phyloP scores from a whole-genome alignment of 1,139 yeast genomes.

The Kurtzmaniella quercitrusa region DNA sequence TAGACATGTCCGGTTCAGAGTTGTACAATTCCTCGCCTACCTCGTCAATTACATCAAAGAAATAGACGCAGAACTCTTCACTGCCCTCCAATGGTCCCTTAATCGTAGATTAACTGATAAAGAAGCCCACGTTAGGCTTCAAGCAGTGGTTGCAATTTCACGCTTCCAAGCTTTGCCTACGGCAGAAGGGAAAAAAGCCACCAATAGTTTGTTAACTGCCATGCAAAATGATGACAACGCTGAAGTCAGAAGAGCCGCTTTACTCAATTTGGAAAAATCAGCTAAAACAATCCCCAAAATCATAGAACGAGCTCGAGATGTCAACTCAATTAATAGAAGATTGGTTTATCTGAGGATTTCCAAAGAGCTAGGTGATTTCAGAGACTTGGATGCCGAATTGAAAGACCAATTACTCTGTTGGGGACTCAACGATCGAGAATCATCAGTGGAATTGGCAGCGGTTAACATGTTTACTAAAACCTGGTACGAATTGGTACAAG shows the following conservation, averaged over 20 bases:
- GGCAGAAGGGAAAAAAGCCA: slow-evolving; percentile 42
- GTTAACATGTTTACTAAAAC: slow-evolving; percentile 59
- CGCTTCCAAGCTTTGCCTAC: slow-evolving; percentile 62
- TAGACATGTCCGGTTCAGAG: slow-evolving; percentile 73
- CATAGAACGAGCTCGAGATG: slow-evolving; percentile 81
- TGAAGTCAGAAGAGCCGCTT: slow-evolving; percentile 85
- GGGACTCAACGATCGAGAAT: slow-evolving; percentile 89
- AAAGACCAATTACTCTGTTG: slow-evolving; percentile 69
- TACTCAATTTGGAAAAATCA: slow-evolving; percentile 62
- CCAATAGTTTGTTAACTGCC: slow-evolving; percentile 47
- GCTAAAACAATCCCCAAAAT: slow-evolving; percentile 52
- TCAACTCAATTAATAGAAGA: slow-evolving; percentile 66
- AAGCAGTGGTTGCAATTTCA: slow-evolving; percentile 77
- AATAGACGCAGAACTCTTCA: slow-evolving; percentile 69
- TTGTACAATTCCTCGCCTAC: slow-evolving; percentile 72
- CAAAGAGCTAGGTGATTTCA: slow-evolving; percentile 65
- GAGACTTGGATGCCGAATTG: slow-evolving; percentile 49
- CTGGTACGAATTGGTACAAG: slow-evolving; percentile 70
- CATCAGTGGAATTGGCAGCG: slow-evolving; percentile 68
- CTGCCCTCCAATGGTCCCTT: slow-evolving; percentile 57
- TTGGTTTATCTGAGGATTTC: slow-evolving; percentile 66
- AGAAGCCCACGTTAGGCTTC: slow-evolving; percentile 74
- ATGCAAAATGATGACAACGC: slow-evolving; percentile 79
- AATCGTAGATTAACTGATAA: slow-evolving; percentile 68
- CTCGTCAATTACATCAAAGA: slow-evolving; percentile 72